A percentile compares a stretch with the other conserved stretches of the same genome.
phyloP scores from a whole-genome alignment of 148 eudicot genomes.

The Camellia lanceoleosa region DNA sequence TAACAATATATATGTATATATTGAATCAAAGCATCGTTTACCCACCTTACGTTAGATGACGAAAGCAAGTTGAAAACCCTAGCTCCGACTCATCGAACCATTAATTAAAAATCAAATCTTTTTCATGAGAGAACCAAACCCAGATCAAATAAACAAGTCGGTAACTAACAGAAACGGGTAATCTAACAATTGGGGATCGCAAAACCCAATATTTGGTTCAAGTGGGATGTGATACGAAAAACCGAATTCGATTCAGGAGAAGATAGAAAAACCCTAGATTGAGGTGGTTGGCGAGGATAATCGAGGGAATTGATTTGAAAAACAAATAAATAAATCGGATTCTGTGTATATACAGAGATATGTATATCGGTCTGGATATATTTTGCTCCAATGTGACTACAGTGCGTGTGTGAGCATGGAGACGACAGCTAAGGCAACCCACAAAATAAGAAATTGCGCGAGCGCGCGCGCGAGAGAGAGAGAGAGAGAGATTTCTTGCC shows the following conservation, averaged over 20 bases:
- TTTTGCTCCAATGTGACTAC: too few relatives aligned
- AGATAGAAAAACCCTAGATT: background rate
- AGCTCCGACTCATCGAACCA: constrained; percentile 4
- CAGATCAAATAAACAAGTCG: background rate
- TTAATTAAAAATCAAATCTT: background rate
- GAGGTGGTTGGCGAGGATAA: background rate
- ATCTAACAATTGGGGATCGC: background rate
- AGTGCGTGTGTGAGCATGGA: too few relatives aligned
- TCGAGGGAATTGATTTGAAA: background rate
- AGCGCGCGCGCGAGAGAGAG: too few relatives aligned
- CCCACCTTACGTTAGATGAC: background rate
- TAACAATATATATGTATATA: background rate
- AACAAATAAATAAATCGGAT: too few relatives aligned
- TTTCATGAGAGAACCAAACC: background rate
- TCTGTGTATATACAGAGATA: too few relatives aligned
- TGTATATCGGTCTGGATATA: too few relatives aligned
- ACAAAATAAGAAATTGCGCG: too few relatives aligned
- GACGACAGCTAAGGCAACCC: too few relatives aligned
- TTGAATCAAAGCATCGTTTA: background rate
- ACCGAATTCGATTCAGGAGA: background rate
- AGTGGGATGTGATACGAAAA: background rate
- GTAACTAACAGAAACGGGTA: too few relatives aligned
- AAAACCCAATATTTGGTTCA: background rate
- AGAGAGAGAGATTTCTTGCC: too few relatives aligned
- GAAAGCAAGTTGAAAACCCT: constrained; percentile 6